phyloP scores from a whole-genome alignment of 441 rosid species.

The Gossypium lobatum region DNA sequence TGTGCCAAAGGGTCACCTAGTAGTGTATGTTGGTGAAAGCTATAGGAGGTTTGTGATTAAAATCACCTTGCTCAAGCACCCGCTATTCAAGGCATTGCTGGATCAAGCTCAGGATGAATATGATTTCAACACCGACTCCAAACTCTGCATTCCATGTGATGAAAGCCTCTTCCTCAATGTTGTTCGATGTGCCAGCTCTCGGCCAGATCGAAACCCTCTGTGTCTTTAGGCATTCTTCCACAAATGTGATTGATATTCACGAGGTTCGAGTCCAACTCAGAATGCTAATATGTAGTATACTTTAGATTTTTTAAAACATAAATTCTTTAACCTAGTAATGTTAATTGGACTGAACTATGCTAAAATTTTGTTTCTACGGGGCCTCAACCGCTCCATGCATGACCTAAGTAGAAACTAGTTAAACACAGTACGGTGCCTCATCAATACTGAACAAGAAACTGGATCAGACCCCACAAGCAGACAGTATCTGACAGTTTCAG shows the following conservation, averaged over 20 bases:
- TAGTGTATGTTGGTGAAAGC: conserved; percentile 76
- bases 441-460: background rate
- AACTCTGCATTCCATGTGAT: conserved; percentile 80
- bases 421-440: background rate
- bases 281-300: conserved; percentile 30
- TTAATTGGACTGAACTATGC: conserved; percentile 6
- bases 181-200: conserved; percentile 50
- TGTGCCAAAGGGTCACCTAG: conserved; percentile 87
- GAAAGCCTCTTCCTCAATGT: conserved; percentile 68
- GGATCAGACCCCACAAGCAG: background rate
- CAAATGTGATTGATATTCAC: conserved; percentile 33
- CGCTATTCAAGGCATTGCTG: conserved; percentile 71
- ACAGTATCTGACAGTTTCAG: background rate
- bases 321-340: conserved; percentile 14
- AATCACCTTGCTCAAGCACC: conserved; percentile 58
- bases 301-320: conserved; percentile 34
- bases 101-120: conserved; percentile 75
- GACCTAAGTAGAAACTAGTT: background rate
- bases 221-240: too few relatives aligned
- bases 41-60: conserved; percentile 67
- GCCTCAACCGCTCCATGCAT: background rate
- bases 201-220: conserved; percentile 28
- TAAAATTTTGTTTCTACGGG: background rate
- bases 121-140: conserved; percentile 55
- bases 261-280: conserved; percentile 13